Conservation (phyloP, 768 basidiomycete species). For the Royoungia palumana region DNA sequence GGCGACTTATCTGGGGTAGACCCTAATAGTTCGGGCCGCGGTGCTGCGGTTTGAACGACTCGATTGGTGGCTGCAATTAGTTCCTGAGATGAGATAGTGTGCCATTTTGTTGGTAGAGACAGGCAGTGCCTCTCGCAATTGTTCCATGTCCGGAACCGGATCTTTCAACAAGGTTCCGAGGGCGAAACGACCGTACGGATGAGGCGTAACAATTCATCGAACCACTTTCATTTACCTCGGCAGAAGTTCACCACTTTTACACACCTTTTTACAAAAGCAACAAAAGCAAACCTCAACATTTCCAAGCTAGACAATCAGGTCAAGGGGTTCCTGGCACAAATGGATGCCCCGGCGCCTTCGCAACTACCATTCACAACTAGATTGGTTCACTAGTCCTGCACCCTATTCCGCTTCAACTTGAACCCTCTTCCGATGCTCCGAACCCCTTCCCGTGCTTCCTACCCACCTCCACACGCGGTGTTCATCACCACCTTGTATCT, state of each 20-base stretch:
- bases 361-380: constrained; percentile 2
- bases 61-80: constrained; percentile 25
- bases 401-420: constrained; percentile 27
- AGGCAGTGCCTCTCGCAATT: constrained; percentile 30
- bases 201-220: constrained; percentile 21
- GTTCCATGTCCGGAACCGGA: constrained; percentile 31
- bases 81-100: constrained; percentile 28
- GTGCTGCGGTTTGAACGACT: constrained; percentile 21
- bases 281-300: constrained; percentile 13
- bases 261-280: not conserved
- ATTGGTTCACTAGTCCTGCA: constrained; percentile 22
- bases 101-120: constrained; percentile 20
- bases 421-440: constrained; percentile 35
- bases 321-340: constrained; percentile 24
- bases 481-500: constrained; percentile 82
- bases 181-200: constrained; percentile 17
- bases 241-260: constrained; percentile 24
- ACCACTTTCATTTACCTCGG: constrained; percentile 24
- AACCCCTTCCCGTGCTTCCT: constrained; percentile 44
- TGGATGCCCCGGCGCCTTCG: constrained; percentile 11
- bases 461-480: constrained; percentile 91
- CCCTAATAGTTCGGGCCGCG: constrained; percentile 12
- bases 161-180: constrained; percentile 31
- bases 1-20: constrained; percentile 19
- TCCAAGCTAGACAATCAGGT: constrained; percentile 19